Evolutionary conservation across 345 rosid species (phyloP).

Genomic region (Odontarrhena argentea): DNA sequence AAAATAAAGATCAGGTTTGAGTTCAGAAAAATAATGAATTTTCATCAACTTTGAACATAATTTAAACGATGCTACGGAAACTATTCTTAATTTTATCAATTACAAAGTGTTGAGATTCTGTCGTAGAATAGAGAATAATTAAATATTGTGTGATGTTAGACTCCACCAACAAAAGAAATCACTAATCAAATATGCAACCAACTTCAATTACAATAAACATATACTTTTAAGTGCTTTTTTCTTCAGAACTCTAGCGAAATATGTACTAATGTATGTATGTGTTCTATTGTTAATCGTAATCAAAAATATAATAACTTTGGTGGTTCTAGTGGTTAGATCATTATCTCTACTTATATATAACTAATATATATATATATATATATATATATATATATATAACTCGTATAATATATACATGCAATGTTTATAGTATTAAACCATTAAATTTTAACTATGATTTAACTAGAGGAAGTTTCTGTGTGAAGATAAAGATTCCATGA

Average conservation of each 20-base stretch:
- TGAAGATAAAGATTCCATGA: slow-evolving; percentile 38
- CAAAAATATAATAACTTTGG: slow-evolving; percentile 24
- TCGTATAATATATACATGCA: neutral
- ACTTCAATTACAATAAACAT: slow-evolving; percentile 29
- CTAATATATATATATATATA: neutral
- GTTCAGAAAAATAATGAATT: no score
- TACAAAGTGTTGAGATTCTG: neutral
- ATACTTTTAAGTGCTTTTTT: slow-evolving; percentile 4
- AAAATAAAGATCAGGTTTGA: no score
- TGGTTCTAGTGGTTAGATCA: slow-evolving; percentile 37
- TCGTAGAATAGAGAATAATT: neutral
- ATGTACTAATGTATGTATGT: neutral
- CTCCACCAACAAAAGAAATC: slow-evolving; percentile 30
- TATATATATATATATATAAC: neutral
- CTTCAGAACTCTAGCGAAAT: neutral
- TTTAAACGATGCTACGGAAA: no score
- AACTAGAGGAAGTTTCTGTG: slow-evolving; percentile 32
- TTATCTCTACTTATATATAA: slow-evolving; percentile 2
- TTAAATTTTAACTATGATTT: neutral
- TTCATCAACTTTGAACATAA: no score
- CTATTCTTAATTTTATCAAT: no score
- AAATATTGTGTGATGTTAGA: slow-evolving; percentile 27
- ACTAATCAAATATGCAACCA: slow-evolving; percentile 25
- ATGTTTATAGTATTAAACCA: neutral
- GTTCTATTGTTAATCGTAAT: slow-evolving; percentile 8